Evolutionary conservation across 139 green algal genomes (phyloP), one percentile per base, ranked within the genome.

Genomic region (Micromonas pusilla): DNA sequence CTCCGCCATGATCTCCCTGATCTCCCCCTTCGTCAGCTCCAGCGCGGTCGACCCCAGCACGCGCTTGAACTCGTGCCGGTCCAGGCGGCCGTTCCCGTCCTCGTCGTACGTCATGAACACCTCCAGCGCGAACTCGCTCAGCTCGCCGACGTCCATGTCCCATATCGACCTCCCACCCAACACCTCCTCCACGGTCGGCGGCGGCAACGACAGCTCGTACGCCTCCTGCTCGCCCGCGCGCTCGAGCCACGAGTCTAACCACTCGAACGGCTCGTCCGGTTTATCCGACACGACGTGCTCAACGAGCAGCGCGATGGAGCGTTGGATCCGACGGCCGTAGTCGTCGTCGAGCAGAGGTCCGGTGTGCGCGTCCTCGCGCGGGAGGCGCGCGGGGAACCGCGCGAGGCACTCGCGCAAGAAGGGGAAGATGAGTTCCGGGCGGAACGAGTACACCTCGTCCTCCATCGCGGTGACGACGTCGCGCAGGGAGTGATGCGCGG

Each of bases 1-100:
- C 82, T 91, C 87, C 23, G 85, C 79, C 73, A 91, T 79, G 32
- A 91, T 75, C 36, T 79, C 39, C 20, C 82, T 73, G 25, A 90
- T 80, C 62, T 87, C 45, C 66, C 54, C 28, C 33, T 73, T 73
- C 9, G 19, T 73, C n/a, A 76, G 23, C 32, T 67, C 30, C 0
- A 88, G 64, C 25, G 83, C 77, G 9, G 80, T 74, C 33, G 63
- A 74, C 19, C 54, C 25, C 26, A 91, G 80, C 45, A 87, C 84
- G 9, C 63, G 1, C 23, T 79, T 79, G 57, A 91, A 86, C 72
- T 91, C 87, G 0, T 79, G n/a, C 0, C 81, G 54, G 78, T 91
- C 87, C 63, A 91, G 73, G 65, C 78, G 83, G 28, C 87, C 87
- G 52, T 77, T 86, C 52, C 52, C 28, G 66, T 91, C 83, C 65